Percentiles rank a stretch among this genome's conserved stretches.
phyloP scores from a whole-genome alignment of 2,329 filamentous ascomycete species.

The Hymenoscyphus salicellus region DNA sequence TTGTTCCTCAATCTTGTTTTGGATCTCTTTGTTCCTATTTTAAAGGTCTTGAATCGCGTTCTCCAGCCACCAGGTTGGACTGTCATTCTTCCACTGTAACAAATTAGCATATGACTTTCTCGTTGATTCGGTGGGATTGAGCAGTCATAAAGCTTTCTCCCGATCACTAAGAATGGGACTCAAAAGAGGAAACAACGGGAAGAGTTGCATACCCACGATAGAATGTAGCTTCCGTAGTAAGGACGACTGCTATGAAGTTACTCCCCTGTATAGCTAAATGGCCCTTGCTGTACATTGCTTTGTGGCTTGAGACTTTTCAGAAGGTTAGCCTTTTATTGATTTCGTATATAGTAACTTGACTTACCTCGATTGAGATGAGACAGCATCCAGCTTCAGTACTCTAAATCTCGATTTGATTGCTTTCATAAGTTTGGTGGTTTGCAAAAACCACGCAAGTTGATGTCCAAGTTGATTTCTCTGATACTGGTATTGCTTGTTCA shows the following conservation, averaged over 20 bases:
- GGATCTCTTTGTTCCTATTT: not conserved
- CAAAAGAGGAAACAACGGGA: too few relatives aligned
- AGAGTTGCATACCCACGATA: not conserved
- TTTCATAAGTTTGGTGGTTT: slow-evolving; percentile 2
- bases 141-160: too few relatives aligned
- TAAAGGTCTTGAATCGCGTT: not conserved
- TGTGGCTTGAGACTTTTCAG: not conserved
- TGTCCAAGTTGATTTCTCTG: not conserved
- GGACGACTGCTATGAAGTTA: not conserved
- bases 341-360: not conserved
- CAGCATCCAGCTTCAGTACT: not conserved
- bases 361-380: not conserved
- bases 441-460: not conserved
- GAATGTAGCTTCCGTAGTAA: not conserved
- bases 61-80: not conserved
- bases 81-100: not conserved
- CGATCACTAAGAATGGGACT: too few relatives aligned
- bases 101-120: too few relatives aligned
- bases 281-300: not conserved
- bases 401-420: not conserved
- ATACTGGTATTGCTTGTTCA: slow-evolving; percentile 1
- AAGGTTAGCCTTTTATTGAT: not conserved
- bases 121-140: too few relatives aligned
- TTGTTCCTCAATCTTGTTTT: not conserved
- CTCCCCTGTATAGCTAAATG: not conserved